Percentiles rank a stretch among this genome's conserved stretches.
phyloP scores from a whole-genome alignment of 352 stramenopile species.

The Globisporangium heterothallicum region DNA sequence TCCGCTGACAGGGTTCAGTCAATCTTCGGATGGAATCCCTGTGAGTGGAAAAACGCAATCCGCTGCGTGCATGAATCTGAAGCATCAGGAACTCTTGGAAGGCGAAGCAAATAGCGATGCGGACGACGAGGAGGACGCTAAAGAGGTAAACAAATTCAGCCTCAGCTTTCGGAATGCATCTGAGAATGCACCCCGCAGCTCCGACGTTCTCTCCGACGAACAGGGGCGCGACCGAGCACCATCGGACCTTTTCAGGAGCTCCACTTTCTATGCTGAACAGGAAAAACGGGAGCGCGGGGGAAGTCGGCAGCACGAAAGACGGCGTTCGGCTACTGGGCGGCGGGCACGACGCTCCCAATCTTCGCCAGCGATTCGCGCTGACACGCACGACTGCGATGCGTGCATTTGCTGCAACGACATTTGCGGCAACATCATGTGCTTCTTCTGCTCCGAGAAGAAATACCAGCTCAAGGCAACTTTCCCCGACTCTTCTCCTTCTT shows the following conservation, averaged over 20 bases:
- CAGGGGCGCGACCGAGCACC: not conserved
- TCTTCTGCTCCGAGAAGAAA: slow-evolving; percentile 75
- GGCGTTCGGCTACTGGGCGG: no score
- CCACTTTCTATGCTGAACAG: slow-evolving; percentile 11
- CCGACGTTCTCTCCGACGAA: not conserved
- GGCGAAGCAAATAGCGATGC: not conserved
- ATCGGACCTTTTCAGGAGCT: slow-evolving; percentile 6
- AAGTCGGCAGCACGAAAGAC: no score
- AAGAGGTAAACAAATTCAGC: not conserved
- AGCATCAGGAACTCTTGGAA: slow-evolving; percentile 15
- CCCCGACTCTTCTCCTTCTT: slow-evolving; percentile 16
- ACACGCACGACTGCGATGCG: slow-evolving; percentile 51
- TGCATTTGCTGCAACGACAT: slow-evolving; percentile 80
- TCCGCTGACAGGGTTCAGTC: slow-evolving; percentile 23
- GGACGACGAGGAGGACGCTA: not conserved
- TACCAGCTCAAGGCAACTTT: slow-evolving; percentile 60
- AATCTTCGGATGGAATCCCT: slow-evolving; percentile 9
- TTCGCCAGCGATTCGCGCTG: slow-evolving; percentile 8
- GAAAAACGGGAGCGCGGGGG: no score
- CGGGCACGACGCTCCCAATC: not conserved
- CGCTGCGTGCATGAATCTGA: slow-evolving; percentile 17
- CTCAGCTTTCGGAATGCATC: not conserved
- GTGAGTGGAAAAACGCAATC: slow-evolving; percentile 8
- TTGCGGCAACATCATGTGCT: slow-evolving; percentile 49
- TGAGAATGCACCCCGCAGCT: not conserved